A percentile compares a stretch with the other conserved stretches of the same genome.
Evolutionary conservation across 495 filamentous ascomycete genomes (phyloP).

Genomic region (Cercophora newfieldiana): DNA sequence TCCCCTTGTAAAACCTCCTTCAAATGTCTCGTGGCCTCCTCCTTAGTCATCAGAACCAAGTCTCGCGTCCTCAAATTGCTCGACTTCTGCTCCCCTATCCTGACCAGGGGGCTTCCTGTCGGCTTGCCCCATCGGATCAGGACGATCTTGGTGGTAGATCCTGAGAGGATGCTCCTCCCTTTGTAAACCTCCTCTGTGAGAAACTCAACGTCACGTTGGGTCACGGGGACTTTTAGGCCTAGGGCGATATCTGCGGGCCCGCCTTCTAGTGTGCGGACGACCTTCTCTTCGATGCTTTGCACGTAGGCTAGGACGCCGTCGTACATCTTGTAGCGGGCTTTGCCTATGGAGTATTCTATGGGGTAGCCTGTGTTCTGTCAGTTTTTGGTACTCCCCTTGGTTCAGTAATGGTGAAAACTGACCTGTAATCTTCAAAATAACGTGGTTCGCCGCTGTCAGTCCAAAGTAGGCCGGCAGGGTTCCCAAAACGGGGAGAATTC

Average conservation of each 20-base stretch:
- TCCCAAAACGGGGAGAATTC: constrained; percentile 90
- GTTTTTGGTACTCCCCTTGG: background rate
- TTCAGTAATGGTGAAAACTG: constrained; percentile 7
- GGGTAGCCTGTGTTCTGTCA: constrained; percentile 63
- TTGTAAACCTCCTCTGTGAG: constrained; percentile 86
- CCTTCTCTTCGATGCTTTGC: constrained; percentile 73
- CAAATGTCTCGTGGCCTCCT: constrained; percentile 82
- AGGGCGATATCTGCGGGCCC: constrained; percentile 56
- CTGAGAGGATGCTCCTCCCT: constrained; percentile 80
- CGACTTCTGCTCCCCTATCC: constrained; percentile 66
- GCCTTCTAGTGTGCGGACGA: constrained; percentile 53
- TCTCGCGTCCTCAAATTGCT: constrained; percentile 64
- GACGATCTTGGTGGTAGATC: constrained; percentile 71
- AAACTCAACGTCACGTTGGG: constrained; percentile 76
- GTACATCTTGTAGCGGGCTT: constrained; percentile 85
- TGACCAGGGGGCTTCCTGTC: constrained; percentile 41
- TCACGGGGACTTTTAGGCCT: constrained; percentile 77
- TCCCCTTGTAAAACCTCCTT: constrained; percentile 71
- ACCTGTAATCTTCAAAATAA: constrained; percentile 78
- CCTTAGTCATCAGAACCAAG: constrained; percentile 94
- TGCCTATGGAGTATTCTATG: constrained; percentile 76
- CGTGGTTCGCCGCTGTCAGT: constrained; percentile 83
- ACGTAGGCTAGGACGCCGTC: constrained; percentile 72
- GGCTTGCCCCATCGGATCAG: constrained; percentile 73
- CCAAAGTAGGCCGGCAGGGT: constrained; percentile 98